Evolutionary conservation across 75 land plant species (phyloP), one percentile per base, ranked within the genome.

Genomic region (Adiantum capillusveneris): DNA sequence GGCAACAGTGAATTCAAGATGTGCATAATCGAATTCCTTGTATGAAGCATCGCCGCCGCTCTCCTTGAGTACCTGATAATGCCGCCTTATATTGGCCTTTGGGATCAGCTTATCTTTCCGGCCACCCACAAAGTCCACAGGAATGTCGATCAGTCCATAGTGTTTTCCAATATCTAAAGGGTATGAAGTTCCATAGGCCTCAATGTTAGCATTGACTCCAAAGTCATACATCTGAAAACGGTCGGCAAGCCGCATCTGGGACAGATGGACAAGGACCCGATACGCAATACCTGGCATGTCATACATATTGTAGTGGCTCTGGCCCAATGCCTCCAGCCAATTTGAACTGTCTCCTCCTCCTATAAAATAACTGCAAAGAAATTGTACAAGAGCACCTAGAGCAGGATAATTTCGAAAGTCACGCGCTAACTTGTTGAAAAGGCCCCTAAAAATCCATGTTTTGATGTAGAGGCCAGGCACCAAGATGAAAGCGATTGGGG

Each of bases 271-370:
- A 14, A 76, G 80, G 55, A 90, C 99, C 0, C 49, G 63, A 44
- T 75, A 78, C 20, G 99, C 72, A 1, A 95, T 72, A 7, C 99
- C 99, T 0, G 99, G 99, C 99, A 90, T 95, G 70, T 90, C 99
- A 63, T 95, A 76, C 91, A 95, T 84, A 64, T 95, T 95, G 56
- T 90, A 95, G 53, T 95, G 99, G n/a, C 96, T 70, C 37, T 72
- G 41, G 0, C 88, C 96, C 1, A 95, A 44, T 21, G 85, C 96
- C 0, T 88, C 96, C 9, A 95, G 77, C 99, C 99, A 95, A 63
- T 95, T 90, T 63, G 99, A 95, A 60, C 86, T 81, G 61, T 95
- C 99, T 0, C 99, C 99, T n/a, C n/a, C n/a, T 24, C 99, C 99
- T 3, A 46, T 2, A 17, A 81, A 63, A 39, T 86, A 94, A 57